Base-by-base conservation (phyloP, 805 yeast genomes). In the Komagataella pseudopastoris region DNA sequence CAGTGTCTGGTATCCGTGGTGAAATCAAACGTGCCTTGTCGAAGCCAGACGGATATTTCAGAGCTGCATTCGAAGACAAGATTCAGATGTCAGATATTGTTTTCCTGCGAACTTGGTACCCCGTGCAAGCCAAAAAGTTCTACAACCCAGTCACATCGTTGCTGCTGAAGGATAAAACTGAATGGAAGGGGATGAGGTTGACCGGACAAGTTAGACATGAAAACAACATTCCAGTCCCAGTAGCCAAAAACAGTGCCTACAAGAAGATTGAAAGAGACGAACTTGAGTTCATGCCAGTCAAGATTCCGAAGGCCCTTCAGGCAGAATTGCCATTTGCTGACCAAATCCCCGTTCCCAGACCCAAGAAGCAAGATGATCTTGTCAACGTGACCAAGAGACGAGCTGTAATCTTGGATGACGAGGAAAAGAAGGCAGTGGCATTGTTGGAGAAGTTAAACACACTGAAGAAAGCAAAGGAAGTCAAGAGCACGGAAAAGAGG, bases 51-150 rank as follows among this genome's bases (percentile, higher is more conserved):
- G 99, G 99, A 10, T 83, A 85, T 65, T 95, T 77, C 74, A 80
- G 99, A 63, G 99, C 99, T 10, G 83, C 97, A 1, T 93, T 93
- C 67, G 99, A 93, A 67, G 99, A 93, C 65, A 91, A 90, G 69
- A 78, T 91, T 44, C 75, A 91, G 51, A 75, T 93, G 82, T 84
- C 93, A 57, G 99, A 93, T 67, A 85, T 88, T 51, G 78, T 93
- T 14, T 83, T 91, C 59, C 71, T 93, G 64, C 83, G 96, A 64
- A 90, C 98, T 3, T 93, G 99, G 99, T 90, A 89, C 64, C 98
- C 98, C 1, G 95, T 93, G 44, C 81, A 78, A 56, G 86, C 93
- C 14, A 85, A 91, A 66, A 81, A 81, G 65, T 93, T 88, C 68
- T 95, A 91, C 68, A 95, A 93, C 63, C 98, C 98, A 1, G 98